Evolutionary conservation across 2,329 filamentous ascomycete genomes (phyloP).

Genomic region (Catunica adiposa): DNA sequence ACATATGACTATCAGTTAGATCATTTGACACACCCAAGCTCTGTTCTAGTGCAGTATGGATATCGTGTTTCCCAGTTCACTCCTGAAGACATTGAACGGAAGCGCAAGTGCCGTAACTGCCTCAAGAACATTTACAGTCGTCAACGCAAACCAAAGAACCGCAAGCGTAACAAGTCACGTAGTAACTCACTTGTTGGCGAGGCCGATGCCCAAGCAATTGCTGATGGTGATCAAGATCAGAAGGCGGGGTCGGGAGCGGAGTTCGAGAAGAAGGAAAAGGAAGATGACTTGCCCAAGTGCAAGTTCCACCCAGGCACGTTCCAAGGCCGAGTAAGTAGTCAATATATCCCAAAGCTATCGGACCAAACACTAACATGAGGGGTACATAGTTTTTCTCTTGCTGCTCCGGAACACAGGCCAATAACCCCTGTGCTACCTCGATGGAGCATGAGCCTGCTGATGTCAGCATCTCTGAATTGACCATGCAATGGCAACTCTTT

Average conservation of each 20-base stretch:
- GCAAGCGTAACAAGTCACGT: slow-evolving; percentile 3
- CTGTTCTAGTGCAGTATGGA: slow-evolving; percentile 14
- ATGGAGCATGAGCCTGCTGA: slow-evolving; percentile 17
- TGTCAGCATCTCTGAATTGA: slow-evolving; percentile 17
- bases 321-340: slow-evolving; percentile 17
- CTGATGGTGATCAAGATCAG: not conserved
- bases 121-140: slow-evolving; percentile 13
- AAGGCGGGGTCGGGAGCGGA: not conserved
- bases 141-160: not conserved
- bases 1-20: slow-evolving; percentile 1
- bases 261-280: not conserved
- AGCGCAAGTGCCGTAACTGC: slow-evolving; percentile 20
- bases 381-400: slow-evolving; percentile 19
- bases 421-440: slow-evolving; percentile 18
- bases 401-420: slow-evolving; percentile 17
- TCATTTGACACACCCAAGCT: not conserved
- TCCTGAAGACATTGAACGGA: slow-evolving; percentile 19
- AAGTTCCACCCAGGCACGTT: slow-evolving; percentile 19
- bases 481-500: slow-evolving; percentile 18
- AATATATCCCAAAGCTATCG: too few species aligned
- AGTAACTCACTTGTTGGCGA: not conserved
- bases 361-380: slow-evolving; percentile 6
- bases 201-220: not conserved
- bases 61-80: slow-evolving; percentile 19
- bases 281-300: slow-evolving; percentile 8